Evolutionary conservation across 2,329 filamentous ascomycete genomes (phyloP), one percentile per base, ranked within the genome.

Genomic region (Teratosphaeria gauchensis): DNA sequence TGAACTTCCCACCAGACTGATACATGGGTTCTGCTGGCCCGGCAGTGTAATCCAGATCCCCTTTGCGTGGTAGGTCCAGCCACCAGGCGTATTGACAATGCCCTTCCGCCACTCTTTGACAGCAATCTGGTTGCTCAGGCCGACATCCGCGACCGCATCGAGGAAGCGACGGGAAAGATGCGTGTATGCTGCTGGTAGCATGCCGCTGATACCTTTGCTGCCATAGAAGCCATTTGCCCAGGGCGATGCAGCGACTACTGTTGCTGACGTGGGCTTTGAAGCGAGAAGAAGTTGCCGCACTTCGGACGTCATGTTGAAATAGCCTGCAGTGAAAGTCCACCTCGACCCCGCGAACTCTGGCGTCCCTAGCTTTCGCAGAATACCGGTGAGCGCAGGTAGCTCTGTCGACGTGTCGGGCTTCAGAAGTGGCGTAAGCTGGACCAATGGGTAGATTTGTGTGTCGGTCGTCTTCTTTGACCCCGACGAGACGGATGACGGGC

Each of bases 21-120:
- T 79, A 54, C 87, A 86, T 0, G 91, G 91, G 46, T 85, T 76
- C 38, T 78, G 73, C 53, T 87, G 42, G 70, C 75, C 46, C 0
- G 87, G 83, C 57, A 92, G 78, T 0, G 89, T 90, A 30, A 96
- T 80, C 92, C 92, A 97, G 1, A 97, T 79, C 0, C 94, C 94
- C 74, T 99, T 99, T 54, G 94, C 94, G 68, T 99, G 94, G 73
- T 99, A 99, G 0, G 92, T 96, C 94, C 95, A 99, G 0, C 90
- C 92, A 1, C 80, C 89, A 0, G 88, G 85, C 66, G 90, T 82
- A 19, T 88, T 88, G 2, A 95, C 88, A 0, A 85, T 89, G 8
- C 94, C 94, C 53, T 81, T 81, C 6, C 87, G 83, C 94, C 94
- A 99, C 75, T 99, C 94, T 62, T 90, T 89, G 3, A 99, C 78